Percentiles rank a stretch among this genome's conserved stretches.
These are phyloP conservation scores for Tagetes patula DNA, from an alignment of 129 eudicot species.

Conservation along the genomic window DNA sequence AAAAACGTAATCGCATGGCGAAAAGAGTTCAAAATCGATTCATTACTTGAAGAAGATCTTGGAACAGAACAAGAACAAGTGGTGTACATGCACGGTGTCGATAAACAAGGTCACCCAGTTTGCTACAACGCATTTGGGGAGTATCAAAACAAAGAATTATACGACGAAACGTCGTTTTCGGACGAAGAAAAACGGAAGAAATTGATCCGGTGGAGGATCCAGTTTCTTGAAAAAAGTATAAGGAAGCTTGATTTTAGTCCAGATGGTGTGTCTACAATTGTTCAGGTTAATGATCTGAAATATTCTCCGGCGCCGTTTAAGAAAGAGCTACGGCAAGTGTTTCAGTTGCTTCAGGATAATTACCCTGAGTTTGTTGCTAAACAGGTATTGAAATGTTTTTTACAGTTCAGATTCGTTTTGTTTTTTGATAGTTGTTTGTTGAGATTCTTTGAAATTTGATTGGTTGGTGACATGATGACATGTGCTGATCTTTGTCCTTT, in stretches of 20 bases:
- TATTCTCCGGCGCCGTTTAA: slow-evolving; percentile 67
- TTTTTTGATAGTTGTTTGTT: slow-evolving; percentile 1
- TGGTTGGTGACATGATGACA: slow-evolving; percentile 27
- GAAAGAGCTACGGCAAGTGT: slow-evolving; percentile 76
- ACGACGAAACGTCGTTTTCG: slow-evolving; percentile 52
- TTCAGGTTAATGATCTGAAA: slow-evolving; percentile 75
- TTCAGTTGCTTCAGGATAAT: slow-evolving; percentile 78
- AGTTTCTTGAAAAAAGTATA: slow-evolving; percentile 69
- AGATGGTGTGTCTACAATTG: slow-evolving; percentile 59
- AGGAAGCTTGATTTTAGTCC: slow-evolving; percentile 80
- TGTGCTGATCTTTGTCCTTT: slow-evolving; percentile 36
- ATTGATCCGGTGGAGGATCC: slow-evolving; percentile 67
- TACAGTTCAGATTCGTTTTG: not conserved
- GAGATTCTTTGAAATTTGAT: not conserved
- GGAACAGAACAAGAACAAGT: slow-evolving; percentile 57
- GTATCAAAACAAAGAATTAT: slow-evolving; percentile 66
- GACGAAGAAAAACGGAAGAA: slow-evolving; percentile 62
- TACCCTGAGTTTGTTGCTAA: slow-evolving; percentile 92
- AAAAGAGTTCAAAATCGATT: slow-evolving; percentile 63
- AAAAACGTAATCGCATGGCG: slow-evolving; percentile 70
- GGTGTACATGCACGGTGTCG: slow-evolving; percentile 70
- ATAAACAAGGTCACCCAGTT: slow-evolving; percentile 83
- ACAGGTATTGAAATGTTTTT: slow-evolving; percentile 46
- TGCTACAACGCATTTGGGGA: slow-evolving; percentile 76
- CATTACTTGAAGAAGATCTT: slow-evolving; percentile 49